Percentiles rank a stretch among this genome's conserved stretches.
Evolutionary conservation across 1,284 basidiomycete species (phyloP).

Genomic region (Austropuccinia psidii): DNA sequence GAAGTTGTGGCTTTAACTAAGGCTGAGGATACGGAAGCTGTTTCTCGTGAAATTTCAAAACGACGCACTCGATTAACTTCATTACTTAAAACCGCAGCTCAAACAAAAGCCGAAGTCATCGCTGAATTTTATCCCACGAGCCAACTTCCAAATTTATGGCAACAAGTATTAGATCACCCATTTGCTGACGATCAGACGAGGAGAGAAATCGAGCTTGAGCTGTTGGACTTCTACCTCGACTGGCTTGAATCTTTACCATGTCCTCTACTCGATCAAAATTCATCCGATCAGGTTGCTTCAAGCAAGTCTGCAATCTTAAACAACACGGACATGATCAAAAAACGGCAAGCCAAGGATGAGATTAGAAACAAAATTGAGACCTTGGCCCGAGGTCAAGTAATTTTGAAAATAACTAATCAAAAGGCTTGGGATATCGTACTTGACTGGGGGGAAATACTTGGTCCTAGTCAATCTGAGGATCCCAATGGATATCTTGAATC

Average conservation of each 20-base stretch:
- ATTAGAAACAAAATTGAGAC: slow-evolving; percentile 60
- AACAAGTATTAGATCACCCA: slow-evolving; percentile 67
- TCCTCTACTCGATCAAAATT: slow-evolving; percentile 48
- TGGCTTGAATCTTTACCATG: slow-evolving; percentile 56
- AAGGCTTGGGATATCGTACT: slow-evolving; percentile 70
- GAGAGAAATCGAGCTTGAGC: slow-evolving; percentile 61
- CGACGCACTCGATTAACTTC: slow-evolving; percentile 65
- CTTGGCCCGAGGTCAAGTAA: slow-evolving; percentile 62
- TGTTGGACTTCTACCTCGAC: slow-evolving; percentile 58
- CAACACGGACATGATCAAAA: slow-evolving; percentile 46
- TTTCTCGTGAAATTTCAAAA: slow-evolving; percentile 59
- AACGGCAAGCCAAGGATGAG: slow-evolving; percentile 52
- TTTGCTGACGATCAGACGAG: slow-evolving; percentile 62
- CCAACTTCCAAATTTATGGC: slow-evolving; percentile 63
- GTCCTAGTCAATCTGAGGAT: slow-evolving; percentile 13
- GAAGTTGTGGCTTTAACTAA: slow-evolving; percentile 41
- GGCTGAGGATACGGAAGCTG: slow-evolving; percentile 10
- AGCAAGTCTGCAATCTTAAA: slow-evolving; percentile 28
- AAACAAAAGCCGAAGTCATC: slow-evolving; percentile 41
- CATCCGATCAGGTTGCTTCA: slow-evolving; percentile 45
- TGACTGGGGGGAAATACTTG: slow-evolving; percentile 61
- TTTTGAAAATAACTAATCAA: slow-evolving; percentile 66
- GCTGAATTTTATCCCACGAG: slow-evolving; percentile 43
- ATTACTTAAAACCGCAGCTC: slow-evolving; percentile 49
- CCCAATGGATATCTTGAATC: slow-evolving; percentile 27